Evolutionary conservation across 2,329 filamentous ascomycete genomes (phyloP), one percentile per base, ranked within the genome.

Genomic region (Aspergillus pseudotamarii): DNA sequence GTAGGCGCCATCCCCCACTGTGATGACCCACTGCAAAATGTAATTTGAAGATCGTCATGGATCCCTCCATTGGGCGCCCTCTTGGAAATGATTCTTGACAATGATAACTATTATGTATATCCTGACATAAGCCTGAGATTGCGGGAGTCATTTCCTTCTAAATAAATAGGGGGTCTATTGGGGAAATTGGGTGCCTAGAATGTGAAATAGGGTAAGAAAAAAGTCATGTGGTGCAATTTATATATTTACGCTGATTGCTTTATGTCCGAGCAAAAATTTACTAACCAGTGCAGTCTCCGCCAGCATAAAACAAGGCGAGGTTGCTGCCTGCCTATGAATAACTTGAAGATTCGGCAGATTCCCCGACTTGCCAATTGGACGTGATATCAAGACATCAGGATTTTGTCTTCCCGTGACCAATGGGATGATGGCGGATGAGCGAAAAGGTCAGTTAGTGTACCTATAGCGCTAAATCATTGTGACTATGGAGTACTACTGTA

Each of bases 1-100:
- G 66, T 70, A 69, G 59, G 62, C 68, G 64, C 67, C 66, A 69
- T 69, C 67, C 63, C 66, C 58, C 64, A 62, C 64, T 55, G 53
- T 45, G 36, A 45, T 57, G 67, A 70, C 67, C 68, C 68, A 69
- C 67, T 21, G 51, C 26, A 46, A 14, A 34, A 61, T 26, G 48
- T 55, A 51, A 57, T 53, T 59, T 60, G 60, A 62, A 59, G 67
- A 66, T 70, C 67, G 58, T 56, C 61, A 57, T 34, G 38, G 43
- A 50, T 28, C 46, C 51, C 51, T 61, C 8, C 46, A n/a, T 34
- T 36, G n/a, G n/a, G 10, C 30, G 30, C 30, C 51, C 51, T 54
- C 11, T 14, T 32, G 4, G 26, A 53, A 6, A 36, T 21, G n/a
- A 30, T 21, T 23, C n/a, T 36, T 36, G 30, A 54, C 30, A 28